Base-by-base conservation (phyloP, 1,284 basidiomycete genomes). In the Coniferiporia sulphurascens region DNA sequence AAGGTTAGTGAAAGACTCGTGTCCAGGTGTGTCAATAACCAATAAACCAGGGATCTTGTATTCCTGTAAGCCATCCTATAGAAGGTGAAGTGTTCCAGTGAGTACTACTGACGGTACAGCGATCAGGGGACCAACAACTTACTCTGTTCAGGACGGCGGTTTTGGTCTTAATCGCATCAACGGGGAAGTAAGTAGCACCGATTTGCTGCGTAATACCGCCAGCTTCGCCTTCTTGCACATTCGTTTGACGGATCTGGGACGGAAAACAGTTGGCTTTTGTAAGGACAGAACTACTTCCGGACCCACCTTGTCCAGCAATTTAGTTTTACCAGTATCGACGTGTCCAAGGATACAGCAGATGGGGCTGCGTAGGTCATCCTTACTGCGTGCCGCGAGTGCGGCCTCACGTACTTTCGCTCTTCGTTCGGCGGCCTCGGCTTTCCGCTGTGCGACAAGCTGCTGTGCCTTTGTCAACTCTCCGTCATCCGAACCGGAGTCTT, bases 171-270 rank as follows among this genome's bases (percentile, higher is more conserved):
- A 99, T 97, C 6, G 95, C 94, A n/a, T 95, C 91, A 52, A 91
- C 88, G 51, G 97, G 97, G 86, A 99, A 99, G 80, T 97, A 99
- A 0, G 97, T 99, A n/a, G 97, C 97, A 81, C 97, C 97, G 67
- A 99, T 99, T 72, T 99, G 97, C 75, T 99, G 97, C 0, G 97
- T 99, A 72, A 99, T 99, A 79, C 97, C 97, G 71, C 97, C 97
- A 1, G 97, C 97, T 83, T 99, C 97, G 61, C 97, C 97, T 73
- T 98, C 96, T 78, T 99, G 96, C 17, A 99, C 97, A 68, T 98
- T 98, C 7, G 96, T 99, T 88, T 99, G 96, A 68, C 97, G 95
- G 71, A 99, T 98, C 93, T 95, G 66, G 48, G 27, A 43, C 9
- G 50, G 27, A 58, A 48, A 1, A 19, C 27, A 35, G 27, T 27